A percentile compares a stretch with the other conserved stretches of the same genome.
Conservation (phyloP, 2,329 filamentous ascomycete species). For the Neurospora sp. region DNA sequence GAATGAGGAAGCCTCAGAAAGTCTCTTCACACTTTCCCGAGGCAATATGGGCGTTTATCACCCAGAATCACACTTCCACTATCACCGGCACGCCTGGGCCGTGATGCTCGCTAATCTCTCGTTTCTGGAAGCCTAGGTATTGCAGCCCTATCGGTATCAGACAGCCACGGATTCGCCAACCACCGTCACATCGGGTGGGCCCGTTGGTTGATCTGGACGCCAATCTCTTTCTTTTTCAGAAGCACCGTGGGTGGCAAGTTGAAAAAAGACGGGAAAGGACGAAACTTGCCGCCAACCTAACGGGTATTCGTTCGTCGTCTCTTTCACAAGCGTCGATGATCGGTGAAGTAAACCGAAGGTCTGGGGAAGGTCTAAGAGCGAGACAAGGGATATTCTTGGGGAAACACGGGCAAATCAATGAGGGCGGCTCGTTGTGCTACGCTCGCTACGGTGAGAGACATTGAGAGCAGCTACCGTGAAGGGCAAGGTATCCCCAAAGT, state of each 20-base stretch:
- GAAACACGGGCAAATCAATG: background rate
- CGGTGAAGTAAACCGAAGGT: background rate
- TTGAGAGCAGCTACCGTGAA: background rate
- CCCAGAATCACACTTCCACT: background rate
- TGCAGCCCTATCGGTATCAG: background rate
- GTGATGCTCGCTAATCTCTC: background rate
- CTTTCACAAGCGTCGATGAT: background rate
- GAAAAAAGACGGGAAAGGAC: background rate
- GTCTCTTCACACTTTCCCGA: background rate
- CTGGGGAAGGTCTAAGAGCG: background rate
- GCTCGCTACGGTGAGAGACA: background rate
- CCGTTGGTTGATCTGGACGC: background rate
- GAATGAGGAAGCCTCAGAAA: background rate
- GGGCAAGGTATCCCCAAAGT: background rate
- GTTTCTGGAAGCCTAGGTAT: background rate
- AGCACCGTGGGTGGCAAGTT: background rate
- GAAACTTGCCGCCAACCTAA: background rate
- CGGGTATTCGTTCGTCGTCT: background rate
- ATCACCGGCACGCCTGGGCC: background rate
- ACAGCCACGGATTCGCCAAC: background rate
- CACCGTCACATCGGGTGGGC: background rate
- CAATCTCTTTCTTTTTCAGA: background rate
- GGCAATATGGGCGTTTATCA: background rate
- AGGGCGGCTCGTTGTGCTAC: background rate
- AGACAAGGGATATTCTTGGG: background rate